A percentile compares a stretch with the other conserved stretches of the same genome.
Evolutionary conservation across 352 stramenopile species (phyloP).

Genomic region (Thalassiosira ordinaria): DNA sequence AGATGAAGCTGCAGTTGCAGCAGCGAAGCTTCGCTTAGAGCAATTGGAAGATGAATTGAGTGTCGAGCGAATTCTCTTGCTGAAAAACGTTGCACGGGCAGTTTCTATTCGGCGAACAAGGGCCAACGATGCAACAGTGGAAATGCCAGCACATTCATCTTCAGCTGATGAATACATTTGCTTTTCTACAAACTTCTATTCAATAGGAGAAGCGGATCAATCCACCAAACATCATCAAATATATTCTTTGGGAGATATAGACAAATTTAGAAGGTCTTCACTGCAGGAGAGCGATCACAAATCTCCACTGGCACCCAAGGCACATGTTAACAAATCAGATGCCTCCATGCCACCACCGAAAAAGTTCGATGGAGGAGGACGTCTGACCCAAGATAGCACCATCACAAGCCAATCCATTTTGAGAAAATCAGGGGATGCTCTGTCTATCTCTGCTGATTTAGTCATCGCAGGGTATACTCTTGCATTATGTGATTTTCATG

Average conservation of each 20-base stretch:
- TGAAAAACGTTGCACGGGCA: constrained; percentile 60
- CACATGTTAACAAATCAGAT: background rate
- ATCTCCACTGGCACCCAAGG: background rate
- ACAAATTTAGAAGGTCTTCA: background rate
- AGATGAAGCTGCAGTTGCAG: constrained; percentile 28
- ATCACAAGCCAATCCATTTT: background rate
- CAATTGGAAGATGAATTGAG: constrained; percentile 76
- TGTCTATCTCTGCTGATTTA: constrained; percentile 36
- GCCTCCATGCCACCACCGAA: constrained; percentile 8
- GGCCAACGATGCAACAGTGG: background rate
- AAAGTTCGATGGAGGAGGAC: constrained; percentile 10
- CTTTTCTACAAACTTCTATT: background rate
- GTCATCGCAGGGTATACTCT: constrained; percentile 49
- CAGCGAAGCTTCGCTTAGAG: constrained; percentile 54
- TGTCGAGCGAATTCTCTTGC: constrained; percentile 82
- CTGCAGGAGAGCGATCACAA: too few relatives aligned
- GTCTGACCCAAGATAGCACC: constrained; percentile 13
- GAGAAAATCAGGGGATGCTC: background rate
- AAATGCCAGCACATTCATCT: background rate
- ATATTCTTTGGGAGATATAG: background rate
- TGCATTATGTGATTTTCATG: constrained; percentile 48
- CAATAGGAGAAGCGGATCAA: background rate
- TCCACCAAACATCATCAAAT: background rate
- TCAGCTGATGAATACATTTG: background rate
- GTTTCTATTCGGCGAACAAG: constrained; percentile 32